A percentile compares a stretch with the other conserved stretches of the same genome.
phyloP scores from a whole-genome alignment of 192 early-diverging fungal species.

The Irineochytrium annulatum region DNA sequence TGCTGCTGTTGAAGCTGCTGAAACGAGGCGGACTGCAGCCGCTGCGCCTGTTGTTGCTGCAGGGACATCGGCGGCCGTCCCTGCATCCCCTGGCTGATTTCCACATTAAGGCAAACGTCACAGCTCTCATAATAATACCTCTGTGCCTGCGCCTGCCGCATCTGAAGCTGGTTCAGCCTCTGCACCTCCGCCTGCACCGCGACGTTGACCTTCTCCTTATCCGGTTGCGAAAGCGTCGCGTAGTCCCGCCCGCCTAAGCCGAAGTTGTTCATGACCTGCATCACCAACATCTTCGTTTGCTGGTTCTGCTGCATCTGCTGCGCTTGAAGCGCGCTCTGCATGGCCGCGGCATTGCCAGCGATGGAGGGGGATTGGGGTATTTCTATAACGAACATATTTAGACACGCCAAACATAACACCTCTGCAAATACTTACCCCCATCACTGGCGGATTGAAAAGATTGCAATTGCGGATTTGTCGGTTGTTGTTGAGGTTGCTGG shows the following conservation, averaged over 20 bases:
- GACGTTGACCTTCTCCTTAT: not conserved
- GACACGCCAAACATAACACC: no score
- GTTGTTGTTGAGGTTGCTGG: not conserved
- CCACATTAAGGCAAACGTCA: no score
- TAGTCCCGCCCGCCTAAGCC: not conserved
- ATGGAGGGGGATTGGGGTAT: conserved; percentile 1
- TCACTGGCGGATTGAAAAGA: no score
- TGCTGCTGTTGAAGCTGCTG: conserved; percentile 2
- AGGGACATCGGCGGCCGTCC: not conserved
- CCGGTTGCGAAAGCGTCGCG: not conserved
- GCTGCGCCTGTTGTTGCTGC: not conserved
- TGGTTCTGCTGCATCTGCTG: not conserved
- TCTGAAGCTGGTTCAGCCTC: not conserved
- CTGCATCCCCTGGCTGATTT: not conserved
- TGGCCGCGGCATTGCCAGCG: not conserved
- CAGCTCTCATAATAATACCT: no score
- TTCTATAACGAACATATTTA: no score
- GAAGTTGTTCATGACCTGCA: not conserved
- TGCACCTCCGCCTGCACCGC: not conserved
- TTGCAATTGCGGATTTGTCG: not conserved
- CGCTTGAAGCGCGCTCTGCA: not conserved
- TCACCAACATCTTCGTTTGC: not conserved
- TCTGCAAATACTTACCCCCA: no score
- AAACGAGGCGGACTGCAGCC: not conserved
- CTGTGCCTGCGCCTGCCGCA: not conserved